Percentiles rank a stretch among this genome's conserved stretches.
Evolutionary conservation across 805 yeast species (phyloP).

Genomic region (Hanseniaspora jakobsenii): DNA sequence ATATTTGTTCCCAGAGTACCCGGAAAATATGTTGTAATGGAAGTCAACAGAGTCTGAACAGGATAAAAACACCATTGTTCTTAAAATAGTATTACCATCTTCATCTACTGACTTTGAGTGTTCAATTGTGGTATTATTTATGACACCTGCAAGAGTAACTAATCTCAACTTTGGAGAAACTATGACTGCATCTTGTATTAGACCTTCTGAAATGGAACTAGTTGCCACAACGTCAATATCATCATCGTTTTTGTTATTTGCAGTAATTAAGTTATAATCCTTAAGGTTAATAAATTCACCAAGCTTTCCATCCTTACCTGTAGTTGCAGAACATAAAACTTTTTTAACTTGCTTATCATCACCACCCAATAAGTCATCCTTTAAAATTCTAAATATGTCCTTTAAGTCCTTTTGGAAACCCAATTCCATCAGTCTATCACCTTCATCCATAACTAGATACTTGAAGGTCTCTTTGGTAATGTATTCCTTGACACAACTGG

Average conservation of each 20-base stretch:
- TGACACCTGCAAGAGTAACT: conserved; percentile 60
- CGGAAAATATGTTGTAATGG: conserved; percentile 60
- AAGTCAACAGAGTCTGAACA: conserved; percentile 96
- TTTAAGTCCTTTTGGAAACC: conserved; percentile 92
- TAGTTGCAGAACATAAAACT: conserved; percentile 87
- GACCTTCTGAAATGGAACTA: conserved; percentile 57
- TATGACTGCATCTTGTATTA: conserved; percentile 63
- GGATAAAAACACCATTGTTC: conserved; percentile 76
- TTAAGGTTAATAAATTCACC: conserved; percentile 60
- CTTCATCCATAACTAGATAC: conserved; percentile 90
- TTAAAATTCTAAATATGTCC: conserved; percentile 53
- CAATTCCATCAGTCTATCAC: conserved; percentile 87
- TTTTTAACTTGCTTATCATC: conserved; percentile 65
- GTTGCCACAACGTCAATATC: conserved; percentile 8
- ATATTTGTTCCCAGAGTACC: conserved; percentile 19
- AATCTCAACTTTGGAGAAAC: conserved; percentile 87
- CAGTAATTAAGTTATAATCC: conserved; percentile 58
- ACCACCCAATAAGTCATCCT: conserved; percentile 33
- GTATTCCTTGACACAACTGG: conserved; percentile 51
- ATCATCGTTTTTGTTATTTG: conserved; percentile 36
- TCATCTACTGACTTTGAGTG: conserved; percentile 19
- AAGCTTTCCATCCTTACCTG: conserved; percentile 62
- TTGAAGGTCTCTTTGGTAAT: conserved; percentile 48
- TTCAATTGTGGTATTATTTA: conserved; percentile 37
- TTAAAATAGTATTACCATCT: conserved; percentile 27